These are phyloP conservation scores for Colletotrichum higginsianum DNA, from an alignment of 2,329 filamentous ascomycete genomes.

Conservation along the genomic window DNA sequence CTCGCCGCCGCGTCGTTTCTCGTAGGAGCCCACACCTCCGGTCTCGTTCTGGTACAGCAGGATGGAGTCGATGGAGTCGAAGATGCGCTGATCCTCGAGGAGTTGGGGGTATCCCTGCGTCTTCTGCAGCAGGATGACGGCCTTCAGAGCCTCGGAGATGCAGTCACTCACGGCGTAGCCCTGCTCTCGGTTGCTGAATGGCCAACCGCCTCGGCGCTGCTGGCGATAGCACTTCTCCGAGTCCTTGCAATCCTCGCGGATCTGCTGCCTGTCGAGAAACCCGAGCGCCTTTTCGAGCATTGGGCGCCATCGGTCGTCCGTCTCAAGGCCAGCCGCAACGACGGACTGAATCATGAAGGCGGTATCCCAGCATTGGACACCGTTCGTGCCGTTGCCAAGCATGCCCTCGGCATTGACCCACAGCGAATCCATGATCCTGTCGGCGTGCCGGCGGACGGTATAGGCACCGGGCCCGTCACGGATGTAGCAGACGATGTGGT, in stretches of 20 bases:
- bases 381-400: constrained; percentile 96
- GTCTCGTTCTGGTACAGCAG: constrained; percentile 91
- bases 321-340: constrained; percentile 83
- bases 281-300: constrained; percentile 87
- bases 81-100: constrained; percentile 82
- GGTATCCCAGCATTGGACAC: constrained; percentile 98
- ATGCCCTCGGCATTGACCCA: constrained; percentile 96
- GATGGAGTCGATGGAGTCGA: constrained; percentile 91
- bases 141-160: constrained; percentile 90
- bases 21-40: constrained; percentile 92
- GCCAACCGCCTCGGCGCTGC: constrained; percentile 93
- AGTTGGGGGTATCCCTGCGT: constrained; percentile 81
- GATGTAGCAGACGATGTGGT: constrained; percentile 88
- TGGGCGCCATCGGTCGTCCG: constrained; percentile 81
- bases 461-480: constrained; percentile 83
- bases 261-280: constrained; percentile 93
- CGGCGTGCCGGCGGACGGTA: constrained; percentile 82
- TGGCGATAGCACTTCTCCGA: constrained; percentile 90
- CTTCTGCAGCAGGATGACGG: constrained; percentile 87
- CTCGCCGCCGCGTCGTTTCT: constrained; percentile 83
- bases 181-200: constrained; percentile 92
- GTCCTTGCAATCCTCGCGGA: constrained; percentile 84
- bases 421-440: constrained; percentile 86
- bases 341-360: constrained; percentile 89
- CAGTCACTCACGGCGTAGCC: constrained; percentile 98